These are phyloP conservation scores for Primulina tabacum DNA, from an alignment of 257 asterid species.

Conservation along the genomic window DNA sequence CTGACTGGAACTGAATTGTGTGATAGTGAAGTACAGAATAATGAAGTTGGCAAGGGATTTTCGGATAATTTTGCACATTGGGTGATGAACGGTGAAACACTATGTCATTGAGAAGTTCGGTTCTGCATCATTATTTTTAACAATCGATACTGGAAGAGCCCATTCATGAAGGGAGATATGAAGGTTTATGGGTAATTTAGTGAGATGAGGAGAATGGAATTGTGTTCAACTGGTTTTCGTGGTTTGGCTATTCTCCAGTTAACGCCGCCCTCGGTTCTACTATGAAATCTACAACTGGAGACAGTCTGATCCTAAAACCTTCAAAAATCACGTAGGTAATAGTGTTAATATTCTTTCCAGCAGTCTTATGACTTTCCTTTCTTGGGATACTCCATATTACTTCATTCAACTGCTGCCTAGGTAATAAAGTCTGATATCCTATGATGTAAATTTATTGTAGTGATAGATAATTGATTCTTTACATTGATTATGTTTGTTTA, in stretches of 20 bases:
- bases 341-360: conserved; percentile 52
- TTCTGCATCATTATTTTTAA: conserved; percentile 21
- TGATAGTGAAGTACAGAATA: conserved; percentile 38
- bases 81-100: conserved; percentile 77
- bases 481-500: conserved; percentile 28
- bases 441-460: conserved; percentile 39
- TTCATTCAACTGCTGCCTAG: not conserved
- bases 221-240: conserved; percentile 32
- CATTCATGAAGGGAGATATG: conserved; percentile 8
- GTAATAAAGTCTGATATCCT: not conserved
- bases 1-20: conserved; percentile 42
- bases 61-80: conserved; percentile 85
- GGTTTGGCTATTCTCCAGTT: conserved; percentile 28
- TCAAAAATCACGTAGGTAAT: conserved; percentile 60
- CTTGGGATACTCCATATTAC: not conserved
- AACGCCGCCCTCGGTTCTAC: conserved; percentile 25
- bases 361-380: conserved; percentile 26
- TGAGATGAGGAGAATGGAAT: conserved; percentile 23
- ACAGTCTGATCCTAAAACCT: not conserved
- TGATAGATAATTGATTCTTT: conserved; percentile 35
- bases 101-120: conserved; percentile 50
- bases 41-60: conserved; percentile 70
- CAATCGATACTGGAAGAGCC: conserved; percentile 17
- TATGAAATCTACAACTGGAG: conserved; percentile 18
- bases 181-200: conserved; percentile 20